Percentiles rank a stretch among this genome's conserved stretches.
phyloP scores from a whole-genome alignment of 805 yeast species.

The Cyberlindnera bimundalis region DNA sequence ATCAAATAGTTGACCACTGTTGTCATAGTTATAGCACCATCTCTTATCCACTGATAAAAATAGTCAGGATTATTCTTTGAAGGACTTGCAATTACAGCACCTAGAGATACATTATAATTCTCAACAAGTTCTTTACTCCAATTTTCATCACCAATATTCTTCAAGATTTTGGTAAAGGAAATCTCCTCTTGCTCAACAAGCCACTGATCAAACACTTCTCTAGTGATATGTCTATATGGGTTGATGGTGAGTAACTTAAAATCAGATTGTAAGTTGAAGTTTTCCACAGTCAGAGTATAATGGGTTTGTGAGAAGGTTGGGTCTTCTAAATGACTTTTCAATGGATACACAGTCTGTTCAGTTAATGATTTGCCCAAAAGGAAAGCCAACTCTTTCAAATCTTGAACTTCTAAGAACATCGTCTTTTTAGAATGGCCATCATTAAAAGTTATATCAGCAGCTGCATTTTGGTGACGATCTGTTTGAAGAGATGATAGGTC shows the following conservation, averaged over 20 bases:
- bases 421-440: no score
- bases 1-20: slow-evolving; percentile 56
- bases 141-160: slow-evolving; percentile 45
- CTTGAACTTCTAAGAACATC: no score
- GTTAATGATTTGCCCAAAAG: no score
- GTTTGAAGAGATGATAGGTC: no score
- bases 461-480: no score
- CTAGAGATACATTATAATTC: slow-evolving; percentile 45
- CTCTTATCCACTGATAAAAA: slow-evolving; percentile 88
- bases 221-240: slow-evolving; percentile 21
- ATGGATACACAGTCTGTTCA: no score
- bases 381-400: no score
- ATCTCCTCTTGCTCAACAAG: slow-evolving; percentile 36
- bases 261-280: slow-evolving; percentile 24
- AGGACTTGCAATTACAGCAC: slow-evolving; percentile 85
- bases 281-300: slow-evolving; percentile 16
- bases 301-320: not conserved
- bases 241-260: slow-evolving; percentile 19
- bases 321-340: not conserved
- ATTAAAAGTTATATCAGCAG: no score
- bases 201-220: slow-evolving; percentile 43
- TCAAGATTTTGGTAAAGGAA: slow-evolving; percentile 41
- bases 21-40: slow-evolving; percentile 75
- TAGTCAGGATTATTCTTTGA: slow-evolving; percentile 71
- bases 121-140: slow-evolving; percentile 26